Percentiles rank a stretch among this genome's conserved stretches.
Evolutionary conservation across 2,329 filamentous ascomycete species (phyloP).

Genomic region (Elsinoe australis): DNA sequence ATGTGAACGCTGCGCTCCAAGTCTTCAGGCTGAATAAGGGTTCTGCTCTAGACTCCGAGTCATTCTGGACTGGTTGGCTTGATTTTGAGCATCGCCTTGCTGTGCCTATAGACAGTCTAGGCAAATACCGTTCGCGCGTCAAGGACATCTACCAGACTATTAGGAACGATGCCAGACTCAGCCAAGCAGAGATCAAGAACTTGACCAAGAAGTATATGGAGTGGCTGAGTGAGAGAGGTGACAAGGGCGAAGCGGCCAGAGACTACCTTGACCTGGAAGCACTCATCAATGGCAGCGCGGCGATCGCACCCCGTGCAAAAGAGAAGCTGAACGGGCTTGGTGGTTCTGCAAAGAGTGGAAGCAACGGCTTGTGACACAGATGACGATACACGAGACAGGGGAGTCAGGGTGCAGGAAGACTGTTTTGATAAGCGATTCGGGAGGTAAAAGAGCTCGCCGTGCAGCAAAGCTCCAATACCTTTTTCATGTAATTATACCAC

Average conservation of each 20-base stretch:
- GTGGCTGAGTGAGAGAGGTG: conserved; percentile 76
- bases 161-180: conserved; percentile 63
- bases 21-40: conserved; percentile 76
- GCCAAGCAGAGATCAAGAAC: conserved; percentile 60
- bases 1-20: conserved; percentile 67
- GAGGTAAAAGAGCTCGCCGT: too few species aligned
- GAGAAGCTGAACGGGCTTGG: too few species aligned
- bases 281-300: conserved; percentile 69
- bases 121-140: conserved; percentile 62
- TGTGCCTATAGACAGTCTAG: conserved; percentile 56
- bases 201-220: conserved; percentile 70
- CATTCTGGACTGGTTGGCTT: conserved; percentile 87
- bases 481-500: too few species aligned
- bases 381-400: too few species aligned
- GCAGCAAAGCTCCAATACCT: too few species aligned
- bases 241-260: conserved; percentile 68
- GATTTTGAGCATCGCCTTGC: conserved; percentile 83
- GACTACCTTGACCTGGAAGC: conserved; percentile 76
- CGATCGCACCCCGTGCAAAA: too few species aligned
- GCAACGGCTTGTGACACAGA: too few species aligned
- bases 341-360: too few species aligned
- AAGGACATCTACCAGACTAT: conserved; percentile 73
- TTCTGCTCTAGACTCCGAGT: conserved; percentile 73
- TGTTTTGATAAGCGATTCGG: too few species aligned
- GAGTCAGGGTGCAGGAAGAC: too few species aligned